A percentile compares a stretch with the other conserved stretches of the same genome.
Evolutionary conservation across 371 early-diverging fungal genomes (phyloP).

Genomic region (Mortierella sp.): DNA sequence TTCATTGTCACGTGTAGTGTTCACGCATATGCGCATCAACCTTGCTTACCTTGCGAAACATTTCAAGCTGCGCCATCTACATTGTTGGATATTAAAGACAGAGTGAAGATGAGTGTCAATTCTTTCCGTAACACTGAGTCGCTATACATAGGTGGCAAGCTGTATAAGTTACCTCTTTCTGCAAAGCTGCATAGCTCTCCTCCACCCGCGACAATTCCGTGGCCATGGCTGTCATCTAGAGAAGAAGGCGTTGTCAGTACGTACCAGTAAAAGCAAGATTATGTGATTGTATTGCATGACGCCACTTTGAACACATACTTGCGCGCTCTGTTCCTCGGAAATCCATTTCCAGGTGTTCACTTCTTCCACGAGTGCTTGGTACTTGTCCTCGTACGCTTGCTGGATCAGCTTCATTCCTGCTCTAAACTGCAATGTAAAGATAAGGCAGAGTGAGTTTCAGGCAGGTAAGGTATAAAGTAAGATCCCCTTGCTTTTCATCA

Average conservation of each 20-base stretch:
- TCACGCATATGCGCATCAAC: neutral
- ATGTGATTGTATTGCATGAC: neutral
- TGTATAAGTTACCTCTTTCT: constrained; percentile 40
- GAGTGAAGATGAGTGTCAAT: neutral
- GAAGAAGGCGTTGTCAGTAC: neutral
- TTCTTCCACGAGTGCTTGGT: constrained; percentile 45
- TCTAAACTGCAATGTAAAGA: constrained; percentile 27
- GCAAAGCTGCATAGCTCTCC: constrained; percentile 31
- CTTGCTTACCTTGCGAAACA: constrained; percentile 44
- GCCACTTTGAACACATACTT: constrained; percentile 18
- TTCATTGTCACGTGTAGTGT: neutral
- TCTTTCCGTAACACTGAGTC: neutral
- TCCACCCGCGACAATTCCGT: constrained; percentile 45
- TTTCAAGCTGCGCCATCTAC: constrained; percentile 54
- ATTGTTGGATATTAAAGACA: neutral
- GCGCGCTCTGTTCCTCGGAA: constrained; percentile 47
- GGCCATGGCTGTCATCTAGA: constrained; percentile 42
- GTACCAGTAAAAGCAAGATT: constrained; percentile 11
- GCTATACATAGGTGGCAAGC: neutral
- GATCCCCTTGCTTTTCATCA: constrained; percentile 4
- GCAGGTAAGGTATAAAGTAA: neutral
- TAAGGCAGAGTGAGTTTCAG: constrained; percentile 7
- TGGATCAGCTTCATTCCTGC: constrained; percentile 46
- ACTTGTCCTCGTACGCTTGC: constrained; percentile 52
- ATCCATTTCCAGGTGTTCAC: constrained; percentile 51